Evolutionary conservation across 2,329 filamentous ascomycete species (phyloP).

Genomic region (Pestalotiopsis sp.): DNA sequence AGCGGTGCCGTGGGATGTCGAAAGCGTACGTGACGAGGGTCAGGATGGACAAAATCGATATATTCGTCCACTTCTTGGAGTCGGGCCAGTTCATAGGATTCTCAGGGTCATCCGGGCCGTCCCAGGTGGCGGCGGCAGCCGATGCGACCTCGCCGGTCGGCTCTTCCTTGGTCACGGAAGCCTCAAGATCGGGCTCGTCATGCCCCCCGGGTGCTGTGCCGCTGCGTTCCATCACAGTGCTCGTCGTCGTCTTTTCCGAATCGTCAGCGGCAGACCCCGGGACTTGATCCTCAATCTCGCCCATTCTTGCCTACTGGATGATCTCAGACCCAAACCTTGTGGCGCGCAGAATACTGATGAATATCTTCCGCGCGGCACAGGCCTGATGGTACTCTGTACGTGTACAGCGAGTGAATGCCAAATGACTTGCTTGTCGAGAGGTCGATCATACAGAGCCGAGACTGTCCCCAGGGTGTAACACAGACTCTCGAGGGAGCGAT

Average conservation of each 20-base stretch:
- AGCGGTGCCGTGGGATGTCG: no score
- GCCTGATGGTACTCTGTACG: no score
- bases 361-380: not conserved
- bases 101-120: slow-evolving; percentile 55
- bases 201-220: not conserved
- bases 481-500: no score
- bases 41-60: slow-evolving; percentile 34
- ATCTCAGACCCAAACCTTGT: not conserved
- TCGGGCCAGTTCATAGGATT: slow-evolving; percentile 63
- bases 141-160: slow-evolving; percentile 36
- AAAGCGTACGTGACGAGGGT: slow-evolving; percentile 21
- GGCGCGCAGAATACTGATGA: not conserved
- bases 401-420: no score
- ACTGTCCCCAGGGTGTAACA: no score
- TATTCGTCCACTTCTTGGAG: slow-evolving; percentile 32
- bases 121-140: slow-evolving; percentile 57
- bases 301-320: not conserved
- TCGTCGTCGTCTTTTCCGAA: not conserved
- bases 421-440: no score
- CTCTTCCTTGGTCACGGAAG: not conserved
- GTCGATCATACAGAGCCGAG: no score
- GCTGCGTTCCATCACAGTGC: not conserved
- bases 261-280: not conserved
- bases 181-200: not conserved
- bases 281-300: not conserved